phyloP scores from a whole-genome alignment of 2,329 filamentous ascomycete genomes.

The Fusarium torreyae region DNA sequence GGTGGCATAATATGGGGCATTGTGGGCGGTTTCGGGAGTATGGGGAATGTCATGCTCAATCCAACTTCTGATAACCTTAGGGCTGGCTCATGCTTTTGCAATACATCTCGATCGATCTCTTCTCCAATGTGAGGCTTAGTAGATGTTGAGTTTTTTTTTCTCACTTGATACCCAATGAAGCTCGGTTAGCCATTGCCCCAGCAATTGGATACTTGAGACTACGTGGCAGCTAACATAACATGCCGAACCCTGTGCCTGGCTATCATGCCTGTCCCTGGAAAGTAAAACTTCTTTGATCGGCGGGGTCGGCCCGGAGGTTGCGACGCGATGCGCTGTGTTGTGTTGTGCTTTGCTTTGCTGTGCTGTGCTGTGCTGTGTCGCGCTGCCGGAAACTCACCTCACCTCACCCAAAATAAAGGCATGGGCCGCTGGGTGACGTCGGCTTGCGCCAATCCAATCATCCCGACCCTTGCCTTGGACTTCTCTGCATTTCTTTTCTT shows the following conservation, averaged over 20 bases:
- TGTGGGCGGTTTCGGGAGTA: constrained; percentile 42
- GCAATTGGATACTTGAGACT: constrained; percentile 10
- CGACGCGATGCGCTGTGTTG: constrained; percentile 5
- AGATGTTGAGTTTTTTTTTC: constrained; percentile 1
- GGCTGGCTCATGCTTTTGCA: constrained; percentile 4
- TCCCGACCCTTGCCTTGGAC: constrained; percentile 1
- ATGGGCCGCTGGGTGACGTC: constrained; percentile 37
- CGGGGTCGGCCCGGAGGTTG: constrained; percentile 37
- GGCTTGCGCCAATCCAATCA: constrained; percentile 12
- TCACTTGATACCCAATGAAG: constrained; percentile 10
- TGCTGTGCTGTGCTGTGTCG: constrained; percentile 2
- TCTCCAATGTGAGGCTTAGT: not conserved
- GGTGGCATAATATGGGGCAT: constrained; percentile 27
- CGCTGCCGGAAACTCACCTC: constrained; percentile 23
- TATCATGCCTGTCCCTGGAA: constrained; percentile 17
- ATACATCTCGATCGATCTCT: constrained; percentile 30
- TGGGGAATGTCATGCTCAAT: constrained; percentile 37
- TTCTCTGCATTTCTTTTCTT: constrained; percentile 22
- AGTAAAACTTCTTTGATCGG: constrained; percentile 36
- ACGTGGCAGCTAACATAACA: constrained; percentile 31
- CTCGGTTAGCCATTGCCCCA: not conserved
- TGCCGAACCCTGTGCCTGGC: constrained; percentile 22
- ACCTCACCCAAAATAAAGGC: constrained; percentile 1
- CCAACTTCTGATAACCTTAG: not conserved
- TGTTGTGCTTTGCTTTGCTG: constrained; percentile 2